These are phyloP conservation scores for Candolleomyces eurysporus DNA, from an alignment of 768 basidiomycete genomes.

Conservation along the genomic window DNA sequence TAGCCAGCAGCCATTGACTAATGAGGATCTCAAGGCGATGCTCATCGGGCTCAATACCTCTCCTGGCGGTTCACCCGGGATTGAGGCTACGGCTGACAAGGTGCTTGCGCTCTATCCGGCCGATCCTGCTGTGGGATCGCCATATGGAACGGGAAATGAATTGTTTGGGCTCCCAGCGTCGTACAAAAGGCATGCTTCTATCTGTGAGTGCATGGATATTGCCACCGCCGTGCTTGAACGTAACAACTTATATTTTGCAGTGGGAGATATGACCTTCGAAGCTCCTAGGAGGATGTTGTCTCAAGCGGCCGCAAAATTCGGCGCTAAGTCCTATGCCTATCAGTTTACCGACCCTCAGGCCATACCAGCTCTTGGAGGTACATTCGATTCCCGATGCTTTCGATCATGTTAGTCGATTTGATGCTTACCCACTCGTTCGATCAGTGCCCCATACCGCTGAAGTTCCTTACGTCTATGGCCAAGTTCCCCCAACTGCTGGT, in stretches of 20 bases:
- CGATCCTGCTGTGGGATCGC: constrained; percentile 39
- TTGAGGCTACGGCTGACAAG: constrained; percentile 13
- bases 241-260: constrained; percentile 9
- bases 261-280: constrained; percentile 39
- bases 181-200: constrained; percentile 29
- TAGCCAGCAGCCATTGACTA: neutral
- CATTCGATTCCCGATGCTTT: neutral
- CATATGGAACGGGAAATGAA: constrained; percentile 41
- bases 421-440: neutral
- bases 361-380: constrained; percentile 27
- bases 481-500: constrained; percentile 16
- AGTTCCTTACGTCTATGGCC: constrained; percentile 34
- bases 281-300: constrained; percentile 39
- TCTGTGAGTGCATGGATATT: constrained; percentile 16
- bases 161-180: constrained; percentile 13
- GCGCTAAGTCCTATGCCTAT: constrained; percentile 40
- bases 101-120: constrained; percentile 40
- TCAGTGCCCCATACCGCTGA: constrained; percentile 33
- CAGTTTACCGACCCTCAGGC: constrained; percentile 41
- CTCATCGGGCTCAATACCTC: no score
- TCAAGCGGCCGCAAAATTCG: constrained; percentile 34
- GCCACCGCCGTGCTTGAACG: neutral
- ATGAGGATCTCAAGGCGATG: neutral
- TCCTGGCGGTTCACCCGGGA: neutral
- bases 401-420: neutral